These are phyloP conservation scores for Flaveria sonorensis DNA, from an alignment of 129 eudicot genomes.

Conservation along the genomic window DNA sequence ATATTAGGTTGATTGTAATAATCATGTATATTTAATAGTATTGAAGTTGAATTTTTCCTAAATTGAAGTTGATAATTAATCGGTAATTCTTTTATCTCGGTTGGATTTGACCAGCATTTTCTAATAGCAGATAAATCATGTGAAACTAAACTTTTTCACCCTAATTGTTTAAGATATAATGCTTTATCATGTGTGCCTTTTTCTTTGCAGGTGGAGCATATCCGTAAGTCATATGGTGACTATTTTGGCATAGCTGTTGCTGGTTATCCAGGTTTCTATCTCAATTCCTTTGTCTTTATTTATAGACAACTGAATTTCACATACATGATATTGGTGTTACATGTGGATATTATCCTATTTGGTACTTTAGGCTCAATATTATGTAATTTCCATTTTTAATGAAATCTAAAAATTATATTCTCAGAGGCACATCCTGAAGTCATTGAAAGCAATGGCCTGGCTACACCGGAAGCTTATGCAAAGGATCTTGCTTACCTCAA, in stretches of 20 bases:
- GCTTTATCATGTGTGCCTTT: too few species aligned
- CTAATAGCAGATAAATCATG: too few species aligned
- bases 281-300: constrained; percentile 7
- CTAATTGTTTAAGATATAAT: too few species aligned
- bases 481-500: constrained; percentile 92
- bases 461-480: constrained; percentile 67
- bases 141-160: too few species aligned
- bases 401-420: background rate
- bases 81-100: too few species aligned
- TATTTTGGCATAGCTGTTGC: constrained; percentile 99
- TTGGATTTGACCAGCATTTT: too few species aligned
- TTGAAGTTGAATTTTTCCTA: background rate
- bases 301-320: constrained; percentile 5
- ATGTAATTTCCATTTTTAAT: constrained; percentile 9
- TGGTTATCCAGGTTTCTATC: constrained; percentile 86
- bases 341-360: background rate
- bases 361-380: background rate
- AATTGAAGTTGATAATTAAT: too few species aligned
- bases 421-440: constrained; percentile 99
- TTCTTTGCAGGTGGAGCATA: constrained; percentile 75
- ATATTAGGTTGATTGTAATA: background rate
- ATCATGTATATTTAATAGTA: background rate
- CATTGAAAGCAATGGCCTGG: constrained; percentile 69
- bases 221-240: constrained; percentile 75
- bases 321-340: background rate